Percentiles rank a stretch among this genome's conserved stretches.
These are phyloP conservation scores for Serendipita vermifera DNA, from an alignment of 768 basidiomycete genomes.

Conservation along the genomic window DNA sequence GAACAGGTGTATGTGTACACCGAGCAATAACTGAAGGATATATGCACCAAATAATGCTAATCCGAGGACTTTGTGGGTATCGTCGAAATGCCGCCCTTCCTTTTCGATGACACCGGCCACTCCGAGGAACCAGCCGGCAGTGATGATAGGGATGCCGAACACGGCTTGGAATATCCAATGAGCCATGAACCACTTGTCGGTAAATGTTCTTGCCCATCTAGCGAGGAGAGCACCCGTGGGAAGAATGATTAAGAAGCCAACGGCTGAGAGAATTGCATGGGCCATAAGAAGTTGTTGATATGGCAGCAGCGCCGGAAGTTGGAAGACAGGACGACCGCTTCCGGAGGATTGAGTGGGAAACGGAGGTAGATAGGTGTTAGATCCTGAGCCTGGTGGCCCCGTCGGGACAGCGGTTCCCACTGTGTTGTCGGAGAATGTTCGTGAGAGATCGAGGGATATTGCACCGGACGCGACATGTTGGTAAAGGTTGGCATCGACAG, in stretches of 20 bases:
- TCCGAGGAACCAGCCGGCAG: conserved; percentile 24
- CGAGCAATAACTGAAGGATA: conserved; percentile 35
- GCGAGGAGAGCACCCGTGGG: conserved; percentile 42
- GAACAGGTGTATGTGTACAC: conserved; percentile 41
- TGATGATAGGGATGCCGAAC: conserved; percentile 33
- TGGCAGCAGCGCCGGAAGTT: conserved; percentile 27
- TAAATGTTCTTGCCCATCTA: conserved; percentile 40
- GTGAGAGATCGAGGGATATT: conserved; percentile 36
- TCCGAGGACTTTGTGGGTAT: conserved; percentile 43
- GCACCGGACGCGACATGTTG: conserved; percentile 37
- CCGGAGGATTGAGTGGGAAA: conserved; percentile 16
- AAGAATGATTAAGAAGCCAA: conserved; percentile 42
- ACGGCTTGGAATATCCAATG: conserved; percentile 41
- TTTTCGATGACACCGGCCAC: conserved; percentile 25
- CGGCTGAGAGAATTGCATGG: conserved; percentile 38
- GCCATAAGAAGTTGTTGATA: conserved; percentile 41
- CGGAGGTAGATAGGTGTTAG: conserved; percentile 17
- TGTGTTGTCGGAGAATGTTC: conserved; percentile 25
- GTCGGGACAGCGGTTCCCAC: conserved; percentile 14
- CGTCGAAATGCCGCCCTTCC: conserved; percentile 28
- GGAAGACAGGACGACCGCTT: conserved; percentile 6
- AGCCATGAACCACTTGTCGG: conserved; percentile 37
- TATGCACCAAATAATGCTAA: conserved; percentile 39
- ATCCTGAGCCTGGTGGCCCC: conserved; percentile 12
- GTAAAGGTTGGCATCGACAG: conserved; percentile 31